Evolutionary conservation across 2,329 filamentous ascomycete species (phyloP), one percentile per base, ranked within the genome.

Genomic region (Podosphaera aphanis): DNA sequence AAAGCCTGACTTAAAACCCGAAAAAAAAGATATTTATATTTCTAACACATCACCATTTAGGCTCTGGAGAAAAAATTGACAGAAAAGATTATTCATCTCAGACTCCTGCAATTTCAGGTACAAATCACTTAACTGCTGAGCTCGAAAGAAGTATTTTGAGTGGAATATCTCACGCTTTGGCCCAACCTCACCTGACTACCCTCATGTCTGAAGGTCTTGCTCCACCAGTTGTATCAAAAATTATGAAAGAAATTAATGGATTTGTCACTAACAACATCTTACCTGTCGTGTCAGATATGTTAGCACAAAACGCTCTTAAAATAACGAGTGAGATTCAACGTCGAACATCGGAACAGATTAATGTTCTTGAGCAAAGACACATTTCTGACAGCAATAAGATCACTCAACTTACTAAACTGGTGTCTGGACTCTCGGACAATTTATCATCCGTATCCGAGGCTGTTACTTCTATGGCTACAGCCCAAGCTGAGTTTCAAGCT

Each of bases 181-280:
- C 83, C 56, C 80, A 79, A 51, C 75, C 77, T 10, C 78, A 86
- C 43, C 67, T 90, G 35, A 65, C 83, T 50, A 79, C 79, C 55
- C 64, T 70, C 5, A 73, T 94, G 46, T 71, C 79, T 3, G 83
- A 92, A 45, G 71, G 76, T 44, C 70, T 93, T 29, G 68, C 75
- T 2, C 71, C 73, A 51, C 74, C 72, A 43, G 69, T 93, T 25
- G 66, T 73, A 3, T 64, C 71, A 38, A 74, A 73, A 46, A 67
- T 93, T 23, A 80, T 93, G 55, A 68, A 73, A 46, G 77, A 82
- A 47, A 67, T 92, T 43, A 62, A 70, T 13, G 66, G 68, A 31
- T 65, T 72, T 8, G 61, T 88, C 33, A 68, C 74, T 37, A 70
- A 69, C 49, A 71, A 71, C 25, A 67, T 90, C n/a, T 65, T 73